Percentiles rank a stretch among this genome's conserved stretches.
Evolutionary conservation across 768 basidiomycete species (phyloP).

Genomic region (Rhizopogon roseolus): DNA sequence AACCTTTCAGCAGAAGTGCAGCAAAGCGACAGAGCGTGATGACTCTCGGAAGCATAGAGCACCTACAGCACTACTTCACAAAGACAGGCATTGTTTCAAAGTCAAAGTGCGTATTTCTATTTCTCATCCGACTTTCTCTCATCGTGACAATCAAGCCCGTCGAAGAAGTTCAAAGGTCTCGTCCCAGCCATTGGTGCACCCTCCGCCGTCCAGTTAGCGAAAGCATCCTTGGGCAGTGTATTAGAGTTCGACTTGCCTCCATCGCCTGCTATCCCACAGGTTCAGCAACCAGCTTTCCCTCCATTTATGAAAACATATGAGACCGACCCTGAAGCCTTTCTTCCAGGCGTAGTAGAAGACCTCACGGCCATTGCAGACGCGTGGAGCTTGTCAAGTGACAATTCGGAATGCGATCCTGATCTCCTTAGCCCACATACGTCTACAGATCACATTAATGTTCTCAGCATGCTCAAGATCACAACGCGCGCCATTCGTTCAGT

Average conservation of each 20-base stretch:
- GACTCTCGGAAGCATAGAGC: conserved; percentile 93
- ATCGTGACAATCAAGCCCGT: conserved; percentile 24
- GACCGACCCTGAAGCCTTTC: conserved; percentile 71
- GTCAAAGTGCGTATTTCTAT: conserved; percentile 53
- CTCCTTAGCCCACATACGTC: conserved; percentile 15
- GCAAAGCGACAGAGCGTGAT: conserved; percentile 93
- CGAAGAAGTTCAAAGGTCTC: conserved; percentile 50
- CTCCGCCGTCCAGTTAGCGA: conserved; percentile 34
- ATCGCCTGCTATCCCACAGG: conserved; percentile 53
- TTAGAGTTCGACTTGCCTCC: conserved; percentile 64
- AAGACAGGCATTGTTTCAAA: conserved; percentile 77
- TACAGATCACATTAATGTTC: conserved; percentile 46
- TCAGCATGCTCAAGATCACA: conserved; percentile 70
- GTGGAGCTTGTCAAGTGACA: conserved; percentile 46
- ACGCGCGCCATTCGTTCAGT: conserved; percentile 79
- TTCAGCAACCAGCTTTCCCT: conserved; percentile 39
- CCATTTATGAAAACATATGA: conserved; percentile 62
- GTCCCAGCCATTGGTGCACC: conserved; percentile 75
- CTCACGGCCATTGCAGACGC: conserved; percentile 55
- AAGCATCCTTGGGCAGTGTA: conserved; percentile 37
- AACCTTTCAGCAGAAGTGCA: conserved; percentile 86
- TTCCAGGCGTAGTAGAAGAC: conserved; percentile 76
- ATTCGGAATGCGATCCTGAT: conserved; percentile 12
- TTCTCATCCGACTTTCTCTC: conserved; percentile 7
- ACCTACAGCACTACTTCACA: conserved; percentile 92